Evolutionary conservation across 2,329 filamentous ascomycete genomes (phyloP).

Genomic region (Pseudogymnoascus sp.): DNA sequence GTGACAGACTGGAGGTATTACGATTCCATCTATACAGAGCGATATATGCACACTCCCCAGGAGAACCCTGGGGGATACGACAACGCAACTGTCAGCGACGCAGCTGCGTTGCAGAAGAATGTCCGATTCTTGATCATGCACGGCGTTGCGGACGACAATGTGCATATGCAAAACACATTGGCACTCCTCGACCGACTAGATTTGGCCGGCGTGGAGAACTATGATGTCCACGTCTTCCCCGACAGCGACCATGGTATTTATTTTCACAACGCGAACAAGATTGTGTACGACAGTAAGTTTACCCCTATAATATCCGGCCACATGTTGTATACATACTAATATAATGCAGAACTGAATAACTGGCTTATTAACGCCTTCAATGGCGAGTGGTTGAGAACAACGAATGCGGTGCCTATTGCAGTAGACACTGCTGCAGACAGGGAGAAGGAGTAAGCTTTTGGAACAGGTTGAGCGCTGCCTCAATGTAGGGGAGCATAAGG

Average conservation of each 20-base stretch:
- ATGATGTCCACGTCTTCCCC: constrained; percentile 93
- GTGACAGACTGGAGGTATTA: constrained; percentile 99
- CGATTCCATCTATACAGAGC: constrained; percentile 86
- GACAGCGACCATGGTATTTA: constrained; percentile 93
- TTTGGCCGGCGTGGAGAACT: constrained; percentile 74
- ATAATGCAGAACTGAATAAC: constrained; percentile 59
- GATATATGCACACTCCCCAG: constrained; percentile 94
- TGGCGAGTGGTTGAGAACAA: constrained; percentile 67
- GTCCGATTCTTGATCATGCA: constrained; percentile 94
- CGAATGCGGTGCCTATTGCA: constrained; percentile 25
- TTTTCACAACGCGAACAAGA: constrained; percentile 84
- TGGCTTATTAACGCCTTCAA: constrained; percentile 98
- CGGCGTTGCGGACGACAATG: constrained; percentile 92
- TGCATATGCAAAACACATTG: constrained; percentile 92
- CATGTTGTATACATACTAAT: constrained; percentile 25
- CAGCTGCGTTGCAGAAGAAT: constrained; percentile 61
- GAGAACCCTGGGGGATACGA: constrained; percentile 72
- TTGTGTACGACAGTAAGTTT: constrained; percentile 85
- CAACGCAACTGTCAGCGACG: constrained; percentile 64
- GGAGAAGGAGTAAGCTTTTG: constrained; percentile 8
- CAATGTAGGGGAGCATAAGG: background rate
- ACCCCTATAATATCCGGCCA: background rate
- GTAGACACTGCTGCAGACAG: constrained; percentile 19
- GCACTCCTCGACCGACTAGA: constrained; percentile 81
- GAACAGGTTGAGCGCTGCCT: background rate